phyloP scores from a whole-genome alignment of 257 asterid genomes.

The Solanum boliviense region DNA sequence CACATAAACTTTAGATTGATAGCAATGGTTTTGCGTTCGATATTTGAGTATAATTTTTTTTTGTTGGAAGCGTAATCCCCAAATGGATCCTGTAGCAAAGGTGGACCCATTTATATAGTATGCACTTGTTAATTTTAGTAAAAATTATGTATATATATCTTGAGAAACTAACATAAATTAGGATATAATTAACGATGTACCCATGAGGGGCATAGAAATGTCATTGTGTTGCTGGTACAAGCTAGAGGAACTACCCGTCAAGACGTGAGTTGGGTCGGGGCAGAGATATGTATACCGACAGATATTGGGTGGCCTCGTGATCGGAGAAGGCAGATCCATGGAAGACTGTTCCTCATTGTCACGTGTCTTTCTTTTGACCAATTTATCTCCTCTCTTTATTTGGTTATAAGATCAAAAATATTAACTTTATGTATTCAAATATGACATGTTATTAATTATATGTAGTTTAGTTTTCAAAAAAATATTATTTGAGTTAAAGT shows the following conservation, averaged over 20 bases:
- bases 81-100: not conserved
- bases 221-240: not conserved
- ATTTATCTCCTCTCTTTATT: not conserved
- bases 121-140: not conserved
- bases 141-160: no score
- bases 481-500: not conserved
- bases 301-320: constrained; percentile 66
- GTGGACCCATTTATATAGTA: not conserved
- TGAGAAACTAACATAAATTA: no score
- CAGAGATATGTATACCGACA: constrained; percentile 34
- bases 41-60: no score
- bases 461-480: not conserved
- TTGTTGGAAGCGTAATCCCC: accelerated
- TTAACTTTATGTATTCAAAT: not conserved
- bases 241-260: not conserved
- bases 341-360: constrained; percentile 92
- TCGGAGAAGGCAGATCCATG: constrained; percentile 93
- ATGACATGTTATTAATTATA: not conserved
- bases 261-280: not conserved
- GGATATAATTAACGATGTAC: no score
- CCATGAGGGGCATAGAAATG: accelerated
- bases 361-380: constrained; percentile 75
- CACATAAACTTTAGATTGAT: constrained; percentile 1
- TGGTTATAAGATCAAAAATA: not conserved
- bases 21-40: no score